Evolutionary conservation across 257 asterid genomes (phyloP).

Genomic region (Salvia hispanica): DNA sequence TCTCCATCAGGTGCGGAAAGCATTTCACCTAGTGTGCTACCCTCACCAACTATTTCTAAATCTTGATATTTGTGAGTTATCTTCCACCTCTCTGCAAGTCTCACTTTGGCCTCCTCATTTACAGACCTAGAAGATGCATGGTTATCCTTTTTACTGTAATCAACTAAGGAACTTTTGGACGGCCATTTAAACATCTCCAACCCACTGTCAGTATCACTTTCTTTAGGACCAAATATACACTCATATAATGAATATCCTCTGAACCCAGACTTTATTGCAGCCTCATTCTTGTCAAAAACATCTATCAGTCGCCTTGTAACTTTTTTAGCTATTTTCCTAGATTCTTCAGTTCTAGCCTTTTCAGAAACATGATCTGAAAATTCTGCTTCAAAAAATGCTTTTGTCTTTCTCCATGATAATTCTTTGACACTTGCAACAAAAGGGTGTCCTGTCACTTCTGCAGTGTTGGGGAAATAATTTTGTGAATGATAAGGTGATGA

Average conservation of each 20-base stretch:
- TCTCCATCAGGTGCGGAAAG: constrained; percentile 50
- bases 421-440: constrained; percentile 33
- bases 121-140: constrained; percentile 44
- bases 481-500: constrained; percentile 39
- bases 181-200: constrained; percentile 36
- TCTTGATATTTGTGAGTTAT: constrained; percentile 46
- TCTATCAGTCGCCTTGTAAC: constrained; percentile 49
- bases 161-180: constrained; percentile 40
- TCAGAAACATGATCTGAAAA: constrained; percentile 31
- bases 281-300: constrained; percentile 34
- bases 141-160: constrained; percentile 36
- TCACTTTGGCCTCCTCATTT: constrained; percentile 53
- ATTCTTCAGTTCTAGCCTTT: constrained; percentile 55
- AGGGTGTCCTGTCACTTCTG: constrained; percentile 34
- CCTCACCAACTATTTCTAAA: constrained; percentile 40
- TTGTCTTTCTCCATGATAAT: constrained; percentile 34
- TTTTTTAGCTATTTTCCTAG: constrained; percentile 52
- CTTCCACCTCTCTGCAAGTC: constrained; percentile 68
- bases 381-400: constrained; percentile 30
- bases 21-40: constrained; percentile 63
- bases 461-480: constrained; percentile 5
- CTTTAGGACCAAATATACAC: constrained; percentile 55
- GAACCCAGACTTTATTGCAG: constrained; percentile 35
- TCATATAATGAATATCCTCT: constrained; percentile 61
- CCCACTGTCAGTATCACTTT: constrained; percentile 53